Percentiles rank a stretch among this genome's conserved stretches.
These are phyloP conservation scores for Ceratocystis diversiconidia DNA, from an alignment of 2,329 filamentous ascomycete genomes.

Conservation along the genomic window DNA sequence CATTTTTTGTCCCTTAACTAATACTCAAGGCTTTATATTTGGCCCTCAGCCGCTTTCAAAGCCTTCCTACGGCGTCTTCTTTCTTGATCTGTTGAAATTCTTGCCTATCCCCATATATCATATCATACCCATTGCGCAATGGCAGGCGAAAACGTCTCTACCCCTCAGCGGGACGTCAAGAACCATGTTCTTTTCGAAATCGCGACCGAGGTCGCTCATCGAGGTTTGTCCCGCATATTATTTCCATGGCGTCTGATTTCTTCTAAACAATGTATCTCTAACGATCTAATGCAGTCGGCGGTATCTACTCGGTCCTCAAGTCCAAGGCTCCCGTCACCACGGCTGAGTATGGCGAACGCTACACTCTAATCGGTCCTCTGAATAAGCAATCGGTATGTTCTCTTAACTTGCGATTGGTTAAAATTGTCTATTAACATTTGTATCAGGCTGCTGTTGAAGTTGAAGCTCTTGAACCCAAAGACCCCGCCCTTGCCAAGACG, in stretches of 20 bases:
- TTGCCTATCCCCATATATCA: background rate
- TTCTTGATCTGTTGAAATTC: slow-evolving; percentile 7
- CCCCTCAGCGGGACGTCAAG: slow-evolving; percentile 58
- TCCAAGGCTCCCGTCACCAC: slow-evolving; percentile 97
- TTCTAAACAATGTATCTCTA: background rate
- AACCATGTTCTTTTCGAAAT: slow-evolving; percentile 95
- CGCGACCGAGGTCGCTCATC: slow-evolving; percentile 91
- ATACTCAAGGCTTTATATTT: slow-evolving; percentile 8
- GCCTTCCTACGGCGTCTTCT: background rate
- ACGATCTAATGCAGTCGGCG: slow-evolving; percentile 53
- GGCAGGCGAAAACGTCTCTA: slow-evolving; percentile 26
- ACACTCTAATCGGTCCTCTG: slow-evolving; percentile 86
- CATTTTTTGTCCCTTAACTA: slow-evolving; percentile 2
- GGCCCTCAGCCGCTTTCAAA: background rate
- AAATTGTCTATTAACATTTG: slow-evolving; percentile 2
- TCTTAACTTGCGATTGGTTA: background rate
- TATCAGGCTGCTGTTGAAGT: slow-evolving; percentile 87
- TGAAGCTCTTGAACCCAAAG: slow-evolving; percentile 75
- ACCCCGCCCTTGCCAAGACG: slow-evolving; percentile 62
- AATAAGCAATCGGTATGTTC: slow-evolving; percentile 70
- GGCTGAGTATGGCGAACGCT: slow-evolving; percentile 94
- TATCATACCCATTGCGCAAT: slow-evolving; percentile 11
- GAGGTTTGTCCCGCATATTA: slow-evolving; percentile 44
- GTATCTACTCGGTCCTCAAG: slow-evolving; percentile 98
- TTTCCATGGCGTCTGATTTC: background rate